A percentile compares a stretch with the other conserved stretches of the same genome.
These are phyloP conservation scores for Ottelia alismoides DNA, from an alignment of 106 monocot genomes.

Conservation along the genomic window DNA sequence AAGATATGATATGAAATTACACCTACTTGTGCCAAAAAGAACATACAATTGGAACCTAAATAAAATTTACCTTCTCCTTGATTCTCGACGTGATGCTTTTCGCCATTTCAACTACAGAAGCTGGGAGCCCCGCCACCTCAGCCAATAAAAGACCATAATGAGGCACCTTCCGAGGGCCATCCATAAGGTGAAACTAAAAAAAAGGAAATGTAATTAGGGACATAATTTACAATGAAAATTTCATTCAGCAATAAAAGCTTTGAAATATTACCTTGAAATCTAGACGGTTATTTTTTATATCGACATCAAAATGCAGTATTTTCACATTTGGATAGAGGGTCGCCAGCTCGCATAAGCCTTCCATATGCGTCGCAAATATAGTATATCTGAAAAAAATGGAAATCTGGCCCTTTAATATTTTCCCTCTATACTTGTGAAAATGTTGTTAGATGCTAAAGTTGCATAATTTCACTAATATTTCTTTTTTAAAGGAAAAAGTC, in stretches of 20 bases:
- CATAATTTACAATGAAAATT: no score
- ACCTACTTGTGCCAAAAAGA: not conserved
- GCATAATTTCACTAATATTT: no score
- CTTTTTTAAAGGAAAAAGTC: no score
- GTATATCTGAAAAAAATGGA: constrained; percentile 73
- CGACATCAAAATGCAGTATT: constrained; percentile 97
- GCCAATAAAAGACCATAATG: constrained; percentile 96
- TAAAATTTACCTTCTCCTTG: constrained; percentile 48
- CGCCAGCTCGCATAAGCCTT: constrained; percentile 67
- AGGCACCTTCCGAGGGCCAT: constrained; percentile 61
- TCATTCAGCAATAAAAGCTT: no score
- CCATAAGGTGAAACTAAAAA: constrained; percentile 68
- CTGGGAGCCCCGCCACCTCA: constrained; percentile 80
- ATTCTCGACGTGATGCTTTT: constrained; percentile 59
- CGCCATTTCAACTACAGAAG: constrained; percentile 73
- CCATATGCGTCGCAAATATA: constrained; percentile 96
- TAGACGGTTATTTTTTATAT: constrained; percentile 77
- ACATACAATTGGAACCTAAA: not conserved
- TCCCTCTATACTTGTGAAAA: no score
- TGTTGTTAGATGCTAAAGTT: no score
- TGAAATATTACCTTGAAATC: constrained; percentile 88
- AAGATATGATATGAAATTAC: no score
- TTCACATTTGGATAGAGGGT: constrained; percentile 91
- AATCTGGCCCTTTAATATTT: no score
- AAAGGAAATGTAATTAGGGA: no score